Conservation (phyloP, 345 rosid species). For the Rhodomyrtus tomentosa region DNA sequence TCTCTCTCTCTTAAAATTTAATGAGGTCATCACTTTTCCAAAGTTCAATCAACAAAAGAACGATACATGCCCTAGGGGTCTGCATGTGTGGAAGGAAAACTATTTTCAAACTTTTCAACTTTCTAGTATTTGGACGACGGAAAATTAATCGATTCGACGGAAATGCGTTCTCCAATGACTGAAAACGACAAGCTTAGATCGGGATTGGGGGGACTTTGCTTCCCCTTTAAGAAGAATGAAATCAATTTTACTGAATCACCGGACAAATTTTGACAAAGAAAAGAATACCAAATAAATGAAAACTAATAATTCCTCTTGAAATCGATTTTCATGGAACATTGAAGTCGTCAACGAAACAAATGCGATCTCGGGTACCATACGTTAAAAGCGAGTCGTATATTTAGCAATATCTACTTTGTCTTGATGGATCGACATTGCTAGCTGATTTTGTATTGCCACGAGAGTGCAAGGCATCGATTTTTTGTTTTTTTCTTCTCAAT, state of each 20-base stretch:
- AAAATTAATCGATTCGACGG: background rate
- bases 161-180: background rate
- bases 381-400: background rate
- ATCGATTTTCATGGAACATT: background rate
- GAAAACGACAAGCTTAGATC: background rate
- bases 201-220: too few species aligned
- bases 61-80: background rate
- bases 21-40: too few species aligned
- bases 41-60: background rate
- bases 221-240: too few species aligned
- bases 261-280: background rate
- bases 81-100: background rate
- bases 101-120: background rate
- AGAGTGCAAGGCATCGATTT: background rate
- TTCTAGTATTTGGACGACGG: fast-evolving
- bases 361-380: background rate
- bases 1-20: background rate
- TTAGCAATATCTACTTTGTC: background rate
- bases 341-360: background rate
- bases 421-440: background rate
- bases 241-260: too few species aligned
- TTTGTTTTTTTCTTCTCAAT: background rate
- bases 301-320: background rate
- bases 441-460: background rate
- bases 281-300: background rate